These are phyloP conservation scores for Aegilops tauschii DNA, from an alignment of 176 grass and related monocot species.

Conservation along the genomic window DNA sequence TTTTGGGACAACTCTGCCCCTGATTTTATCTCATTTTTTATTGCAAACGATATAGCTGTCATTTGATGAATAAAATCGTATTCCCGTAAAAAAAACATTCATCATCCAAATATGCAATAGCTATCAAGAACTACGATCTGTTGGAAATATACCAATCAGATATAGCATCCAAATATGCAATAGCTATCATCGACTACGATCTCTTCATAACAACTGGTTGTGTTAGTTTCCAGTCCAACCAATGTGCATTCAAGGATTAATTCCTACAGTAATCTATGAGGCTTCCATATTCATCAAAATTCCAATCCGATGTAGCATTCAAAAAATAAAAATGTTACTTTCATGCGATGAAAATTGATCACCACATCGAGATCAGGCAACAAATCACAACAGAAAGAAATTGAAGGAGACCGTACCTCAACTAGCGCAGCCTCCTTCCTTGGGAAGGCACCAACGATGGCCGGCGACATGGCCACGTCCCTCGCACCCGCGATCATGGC, in stretches of 20 bases:
- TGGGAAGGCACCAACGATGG: slow-evolving; percentile 74
- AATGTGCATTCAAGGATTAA: neutral
- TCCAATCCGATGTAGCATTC: neutral
- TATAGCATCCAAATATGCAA: too few species aligned
- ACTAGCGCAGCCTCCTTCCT: slow-evolving; percentile 88
- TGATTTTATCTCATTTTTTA: too few species aligned
- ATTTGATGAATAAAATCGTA: too few species aligned
- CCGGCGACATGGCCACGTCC: slow-evolving; percentile 71
- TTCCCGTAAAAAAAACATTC: neutral
- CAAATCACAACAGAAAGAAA: neutral
- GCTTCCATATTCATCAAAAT: neutral
- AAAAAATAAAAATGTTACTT: slow-evolving; percentile 19
- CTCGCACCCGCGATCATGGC: slow-evolving; percentile 85
- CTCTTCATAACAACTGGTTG: neutral
- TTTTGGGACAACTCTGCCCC: too few species aligned
- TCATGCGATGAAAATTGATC: neutral
- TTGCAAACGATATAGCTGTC: too few species aligned
- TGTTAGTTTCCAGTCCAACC: neutral
- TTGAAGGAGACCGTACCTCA: slow-evolving; percentile 49
- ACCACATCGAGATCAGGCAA: neutral
- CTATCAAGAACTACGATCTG: neutral
- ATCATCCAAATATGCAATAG: neutral
- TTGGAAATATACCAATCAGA: too few species aligned
- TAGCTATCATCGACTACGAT: neutral
- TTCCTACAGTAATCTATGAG: neutral